phyloP scores from a whole-genome alignment of 2,329 filamentous ascomycete genomes.

The Tolypocladium amazonense region DNA sequence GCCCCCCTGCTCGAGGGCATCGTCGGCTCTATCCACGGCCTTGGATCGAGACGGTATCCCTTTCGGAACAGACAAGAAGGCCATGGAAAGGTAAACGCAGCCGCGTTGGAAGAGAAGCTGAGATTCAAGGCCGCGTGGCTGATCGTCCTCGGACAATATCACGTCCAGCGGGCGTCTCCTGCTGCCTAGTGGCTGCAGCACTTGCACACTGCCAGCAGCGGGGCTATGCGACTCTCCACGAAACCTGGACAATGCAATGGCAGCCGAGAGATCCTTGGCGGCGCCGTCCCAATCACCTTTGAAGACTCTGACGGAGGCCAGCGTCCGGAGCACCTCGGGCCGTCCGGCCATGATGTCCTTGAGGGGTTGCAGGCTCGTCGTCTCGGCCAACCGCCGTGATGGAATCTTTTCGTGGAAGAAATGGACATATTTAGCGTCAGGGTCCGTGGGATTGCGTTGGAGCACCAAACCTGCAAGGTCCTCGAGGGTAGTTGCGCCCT shows the following conservation, averaged over 20 bases:
- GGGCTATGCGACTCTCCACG: constrained; percentile 41
- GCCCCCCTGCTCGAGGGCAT: not conserved
- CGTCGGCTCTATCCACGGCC: not conserved
- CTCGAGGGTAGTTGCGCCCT: constrained; percentile 65
- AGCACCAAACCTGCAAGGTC: constrained; percentile 66
- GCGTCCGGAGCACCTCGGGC: constrained; percentile 57
- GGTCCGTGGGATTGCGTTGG: constrained; percentile 54
- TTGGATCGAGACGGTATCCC: constrained; percentile 29
- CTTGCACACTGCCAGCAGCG: constrained; percentile 40
- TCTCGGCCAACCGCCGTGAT: constrained; percentile 60
- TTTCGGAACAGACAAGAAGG: constrained; percentile 51
- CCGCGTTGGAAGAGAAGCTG: constrained; percentile 71
- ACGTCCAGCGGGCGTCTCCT: constrained; percentile 21
- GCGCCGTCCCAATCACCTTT: constrained; percentile 65
- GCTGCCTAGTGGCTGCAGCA: constrained; percentile 20
- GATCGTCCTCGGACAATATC: constrained; percentile 31
- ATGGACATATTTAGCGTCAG: constrained; percentile 77
- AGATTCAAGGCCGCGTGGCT: constrained; percentile 63
- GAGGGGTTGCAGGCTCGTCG: constrained; percentile 56
- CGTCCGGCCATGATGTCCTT: constrained; percentile 58
- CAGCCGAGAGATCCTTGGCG: constrained; percentile 57
- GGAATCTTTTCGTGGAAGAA: constrained; percentile 90
- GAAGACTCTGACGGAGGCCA: constrained; percentile 64
- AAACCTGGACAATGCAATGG: constrained; percentile 44
- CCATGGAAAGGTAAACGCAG: constrained; percentile 59